These are phyloP conservation scores for Rhododendron simsii DNA, from an alignment of 148 eudicot genomes.

Conservation along the genomic window DNA sequence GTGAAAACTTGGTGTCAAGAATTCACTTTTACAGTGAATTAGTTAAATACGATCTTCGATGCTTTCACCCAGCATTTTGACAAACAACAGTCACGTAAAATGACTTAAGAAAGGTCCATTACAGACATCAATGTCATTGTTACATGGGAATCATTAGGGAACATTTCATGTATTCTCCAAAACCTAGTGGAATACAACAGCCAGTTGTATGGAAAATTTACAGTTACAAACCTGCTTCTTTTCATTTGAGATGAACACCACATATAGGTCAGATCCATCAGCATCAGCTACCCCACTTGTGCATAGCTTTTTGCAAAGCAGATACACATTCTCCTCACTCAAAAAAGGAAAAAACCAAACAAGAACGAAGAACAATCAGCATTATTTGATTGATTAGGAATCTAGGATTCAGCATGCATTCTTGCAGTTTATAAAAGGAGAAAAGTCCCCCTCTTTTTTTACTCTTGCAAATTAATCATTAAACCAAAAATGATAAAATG, in stretches of 20 bases:
- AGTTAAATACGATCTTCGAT: not conserved
- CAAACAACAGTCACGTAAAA: no score
- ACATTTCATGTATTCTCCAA: not conserved
- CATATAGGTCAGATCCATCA: conserved; percentile 70
- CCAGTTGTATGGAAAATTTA: not conserved
- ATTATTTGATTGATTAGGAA: not conserved
- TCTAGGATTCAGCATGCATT: not conserved
- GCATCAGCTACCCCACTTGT: conserved; percentile 46
- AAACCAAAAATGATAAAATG: not conserved
- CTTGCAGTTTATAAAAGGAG: not conserved
- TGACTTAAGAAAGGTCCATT: not conserved
- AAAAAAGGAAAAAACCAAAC: not conserved
- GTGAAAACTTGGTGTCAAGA: not conserved
- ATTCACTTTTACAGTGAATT: not conserved
- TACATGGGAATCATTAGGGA: not conserved
- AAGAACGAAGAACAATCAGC: not conserved
- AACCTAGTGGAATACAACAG: not conserved
- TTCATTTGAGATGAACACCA: conserved; percentile 85
- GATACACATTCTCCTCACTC: conserved; percentile 89
- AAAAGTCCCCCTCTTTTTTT: not conserved
- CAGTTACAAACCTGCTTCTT: conserved; percentile 62
- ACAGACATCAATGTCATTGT: not conserved
- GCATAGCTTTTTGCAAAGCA: conserved; percentile 63
- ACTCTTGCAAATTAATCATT: not conserved
- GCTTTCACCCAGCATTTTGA: not conserved